A percentile compares a stretch with the other conserved stretches of the same genome.
These are phyloP conservation scores for Diaporthe capsici DNA, from an alignment of 2,329 filamentous ascomycete genomes.

Conservation along the genomic window DNA sequence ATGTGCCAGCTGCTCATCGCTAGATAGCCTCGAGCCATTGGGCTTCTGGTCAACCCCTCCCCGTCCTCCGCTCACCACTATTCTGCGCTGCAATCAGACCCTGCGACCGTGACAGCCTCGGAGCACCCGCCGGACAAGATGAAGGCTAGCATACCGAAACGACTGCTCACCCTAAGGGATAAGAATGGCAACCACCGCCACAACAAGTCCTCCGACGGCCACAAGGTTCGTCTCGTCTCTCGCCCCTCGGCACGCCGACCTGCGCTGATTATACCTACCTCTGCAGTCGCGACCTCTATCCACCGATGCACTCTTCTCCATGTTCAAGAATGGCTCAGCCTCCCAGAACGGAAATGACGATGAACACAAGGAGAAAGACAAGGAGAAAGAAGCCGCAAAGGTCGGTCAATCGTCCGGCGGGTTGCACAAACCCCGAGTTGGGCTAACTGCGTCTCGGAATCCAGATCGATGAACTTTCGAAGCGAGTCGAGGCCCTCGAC, in stretches of 20 bases:
- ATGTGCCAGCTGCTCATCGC: slow-evolving; percentile 39
- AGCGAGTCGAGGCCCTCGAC: slow-evolving; percentile 58
- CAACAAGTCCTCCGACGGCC: slow-evolving; percentile 68
- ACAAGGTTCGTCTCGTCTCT: slow-evolving; percentile 61
- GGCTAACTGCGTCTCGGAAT: slow-evolving; percentile 16
- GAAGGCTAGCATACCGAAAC: slow-evolving; percentile 69
- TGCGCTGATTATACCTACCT: slow-evolving; percentile 41
- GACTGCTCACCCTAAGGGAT: slow-evolving; percentile 80
- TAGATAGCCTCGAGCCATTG: slow-evolving; percentile 43
- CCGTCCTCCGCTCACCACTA: slow-evolving; percentile 21
- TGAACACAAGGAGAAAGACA: slow-evolving; percentile 66
- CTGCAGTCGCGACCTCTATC: slow-evolving; percentile 66
- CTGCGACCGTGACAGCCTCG: slow-evolving; percentile 14
- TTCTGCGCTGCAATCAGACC: slow-evolving; percentile 28
- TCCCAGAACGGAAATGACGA: slow-evolving; percentile 70
- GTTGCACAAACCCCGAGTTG: not conserved
- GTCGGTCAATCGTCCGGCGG: slow-evolving; percentile 46
- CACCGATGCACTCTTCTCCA: slow-evolving; percentile 70
- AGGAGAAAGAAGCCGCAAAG: slow-evolving; percentile 60
- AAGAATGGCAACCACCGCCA: slow-evolving; percentile 69
- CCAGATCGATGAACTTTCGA: slow-evolving; percentile 59
- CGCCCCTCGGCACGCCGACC: not conserved
- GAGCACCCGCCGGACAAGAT: slow-evolving; percentile 54
- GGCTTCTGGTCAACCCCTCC: slow-evolving; percentile 42
- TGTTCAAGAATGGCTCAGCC: slow-evolving; percentile 74